Base-by-base conservation (phyloP, 2,329 filamentous ascomycete genomes). In the Verticillium dahliae region DNA sequence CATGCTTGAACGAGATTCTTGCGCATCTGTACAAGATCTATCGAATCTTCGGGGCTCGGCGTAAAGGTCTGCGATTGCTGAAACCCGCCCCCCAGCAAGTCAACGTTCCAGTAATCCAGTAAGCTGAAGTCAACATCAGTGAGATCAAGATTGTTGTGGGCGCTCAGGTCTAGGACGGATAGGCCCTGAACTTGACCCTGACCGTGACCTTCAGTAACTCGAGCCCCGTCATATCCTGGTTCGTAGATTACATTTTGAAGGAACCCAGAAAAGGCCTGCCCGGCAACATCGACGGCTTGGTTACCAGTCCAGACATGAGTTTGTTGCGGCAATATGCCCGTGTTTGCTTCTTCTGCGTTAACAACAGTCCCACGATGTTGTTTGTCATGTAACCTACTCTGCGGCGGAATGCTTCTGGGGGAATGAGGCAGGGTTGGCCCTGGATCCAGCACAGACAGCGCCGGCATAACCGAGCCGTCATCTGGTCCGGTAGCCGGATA, bases 41-140 rank as follows among this genome's bases (percentile, higher is more conserved):
- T 65, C 7, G 78, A 73, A 55, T 75, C 76, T 52, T 78, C 77
- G 3, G 72, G 65, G 13, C 66, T 67, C 15, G 68, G 69, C 6
- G 64, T 71, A 37, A 61, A 70, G 56, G 63, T 70, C 64, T 69
- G 69, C 7, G 67, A 62, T 62, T 70, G 38, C 61, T 37, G 35
- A 13, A 64, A 57, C 69, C 67, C 54, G 61, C 69, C 71, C n/a
- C 65, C 61, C 56, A 72, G 62, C 11, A 73, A 71, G 35, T 80
- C 78, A 11, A 78, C 62, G 63, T 80, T 81, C 76, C 80, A 83
- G 62, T 79, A 72, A 62, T 82, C 78, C 14, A 84, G 67, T 5
- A 83, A 70, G 1, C 78, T 78, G 68, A 83, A 83, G 65, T 84
- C 81, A 35, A 80, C 71, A 15, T 83, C 81, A 11, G 78, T 82